Evolutionary conservation across 768 basidiomycete species (phyloP), one percentile per base, ranked within the genome.

Genomic region (Pholiota molesta): DNA sequence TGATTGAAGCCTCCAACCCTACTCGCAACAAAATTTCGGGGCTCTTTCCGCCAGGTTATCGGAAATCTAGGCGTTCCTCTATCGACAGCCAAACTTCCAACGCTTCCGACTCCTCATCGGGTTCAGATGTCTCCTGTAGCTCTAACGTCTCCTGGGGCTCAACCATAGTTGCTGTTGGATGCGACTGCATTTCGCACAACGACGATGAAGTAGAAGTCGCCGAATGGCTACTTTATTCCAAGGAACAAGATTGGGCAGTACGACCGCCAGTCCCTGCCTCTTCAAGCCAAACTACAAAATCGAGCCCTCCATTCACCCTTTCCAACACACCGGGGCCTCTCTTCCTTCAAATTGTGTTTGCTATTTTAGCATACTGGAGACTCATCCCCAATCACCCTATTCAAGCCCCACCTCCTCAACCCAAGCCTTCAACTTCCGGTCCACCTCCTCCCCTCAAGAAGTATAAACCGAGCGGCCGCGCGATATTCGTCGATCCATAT

Each of bases 281-380:
- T 37, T 19, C 45, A 21, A 29, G 42, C 21, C 5, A 19, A 35
- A 26, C 33, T 13, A 5, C 47, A 39, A 49, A 14, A 21, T 26
- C 21, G 11, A 26, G 23, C 3, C 45, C 45, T 8, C 33, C 39
- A 10, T 64, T 65, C 55, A 55, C 19, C 13, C 60, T 17, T 55
- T 53, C 19, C 45, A 16, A 26, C 49, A 56, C 55, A 2, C 66
- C 69, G 13, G 69, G 60, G 5, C 47, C 66, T 3, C 57, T 68
- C 11, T 26, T 61, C 7, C 55, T 65, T 23, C 68, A 68, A 44
- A 26, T 71, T 26, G 29, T 68, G 9, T 56, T 65, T 35, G 23
- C 33, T n/a, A 49, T 65, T 23, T 53, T 68, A 3, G 29, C 37
- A 29, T 61, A 59, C 26, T 59, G 54, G 55, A 55, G 58, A 60